A percentile compares a stretch with the other conserved stretches of the same genome.
These are phyloP conservation scores for Trichoderma aggressivum DNA, from an alignment of 2,329 filamentous ascomycete species.

Conservation along the genomic window DNA sequence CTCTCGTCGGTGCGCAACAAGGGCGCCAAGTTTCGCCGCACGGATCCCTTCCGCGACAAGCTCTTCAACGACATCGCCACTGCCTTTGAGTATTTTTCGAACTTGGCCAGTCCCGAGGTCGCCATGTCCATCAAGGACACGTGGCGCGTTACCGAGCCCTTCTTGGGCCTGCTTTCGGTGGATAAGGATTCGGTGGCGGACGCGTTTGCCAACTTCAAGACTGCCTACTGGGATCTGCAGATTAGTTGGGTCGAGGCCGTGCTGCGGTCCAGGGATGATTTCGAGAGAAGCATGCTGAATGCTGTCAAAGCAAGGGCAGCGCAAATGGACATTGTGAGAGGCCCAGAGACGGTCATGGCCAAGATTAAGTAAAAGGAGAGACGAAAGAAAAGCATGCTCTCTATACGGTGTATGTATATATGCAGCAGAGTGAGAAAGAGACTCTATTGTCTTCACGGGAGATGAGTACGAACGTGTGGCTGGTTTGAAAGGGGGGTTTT, in stretches of 20 bases:
- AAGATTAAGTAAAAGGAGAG: slow-evolving; percentile 64
- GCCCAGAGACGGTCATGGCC: slow-evolving; percentile 89
- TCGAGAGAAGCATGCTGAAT: slow-evolving; percentile 85
- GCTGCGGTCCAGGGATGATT: slow-evolving; percentile 82
- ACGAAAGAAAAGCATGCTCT: neutral
- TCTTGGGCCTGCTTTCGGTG: slow-evolving; percentile 74
- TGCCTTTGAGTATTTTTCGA: slow-evolving; percentile 84
- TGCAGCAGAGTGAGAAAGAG: neutral
- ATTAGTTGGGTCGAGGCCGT: slow-evolving; percentile 95
- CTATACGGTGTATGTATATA: neutral
- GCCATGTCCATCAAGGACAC: slow-evolving; percentile 75
- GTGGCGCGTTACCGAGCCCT: slow-evolving; percentile 86
- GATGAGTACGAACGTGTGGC: neutral
- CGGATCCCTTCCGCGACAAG: slow-evolving; percentile 87
- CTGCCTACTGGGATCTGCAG: slow-evolving; percentile 87
- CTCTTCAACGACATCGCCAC: slow-evolving; percentile 89
- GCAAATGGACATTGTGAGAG: slow-evolving; percentile 75
- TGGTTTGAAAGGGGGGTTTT: neutral
- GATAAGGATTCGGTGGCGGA: slow-evolving; percentile 71
- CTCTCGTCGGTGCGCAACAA: slow-evolving; percentile 83
- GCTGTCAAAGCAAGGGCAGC: slow-evolving; percentile 85
- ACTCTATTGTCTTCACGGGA: neutral
- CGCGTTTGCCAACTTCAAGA: slow-evolving; percentile 81
- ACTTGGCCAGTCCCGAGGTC: slow-evolving; percentile 67
- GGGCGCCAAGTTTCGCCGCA: slow-evolving; percentile 79